A percentile compares a stretch with the other conserved stretches of the same genome.
Evolutionary conservation across 164 flowering plant species (phyloP).

Genomic region (Aristolochia fimbriata): DNA sequence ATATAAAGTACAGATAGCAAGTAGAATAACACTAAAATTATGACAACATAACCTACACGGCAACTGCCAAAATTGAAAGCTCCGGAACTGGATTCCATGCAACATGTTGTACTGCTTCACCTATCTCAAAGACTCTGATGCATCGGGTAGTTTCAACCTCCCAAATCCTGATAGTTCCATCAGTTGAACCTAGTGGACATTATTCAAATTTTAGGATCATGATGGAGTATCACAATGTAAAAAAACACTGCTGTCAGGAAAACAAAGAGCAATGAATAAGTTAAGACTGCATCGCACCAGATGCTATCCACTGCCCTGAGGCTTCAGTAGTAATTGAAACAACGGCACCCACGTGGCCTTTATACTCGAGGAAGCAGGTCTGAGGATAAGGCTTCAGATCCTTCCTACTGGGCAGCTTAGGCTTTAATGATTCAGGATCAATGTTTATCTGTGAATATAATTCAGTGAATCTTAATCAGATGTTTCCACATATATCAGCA

Average conservation of each 20-base stretch:
- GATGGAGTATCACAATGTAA: neutral
- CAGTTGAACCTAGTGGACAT: constrained; percentile 52
- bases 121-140: constrained; percentile 58
- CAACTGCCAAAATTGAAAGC: constrained; percentile 66
- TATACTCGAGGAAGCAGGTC: constrained; percentile 78
- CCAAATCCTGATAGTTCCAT: constrained; percentile 93
- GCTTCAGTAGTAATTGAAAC: constrained; percentile 56
- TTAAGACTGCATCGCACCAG: constrained; percentile 37
- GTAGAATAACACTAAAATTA: neutral
- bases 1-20: neutral
- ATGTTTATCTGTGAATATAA: constrained; percentile 54
- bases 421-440: constrained; percentile 91
- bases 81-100: constrained; percentile 86
- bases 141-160: constrained; percentile 92
- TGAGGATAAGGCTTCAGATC: constrained; percentile 88
- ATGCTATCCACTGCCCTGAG: constrained; percentile 88
- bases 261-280: neutral
- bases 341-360: constrained; percentile 78
- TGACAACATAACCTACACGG: constrained; percentile 36
- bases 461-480: neutral
- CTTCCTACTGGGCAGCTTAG: constrained; percentile 79
- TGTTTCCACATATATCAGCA: neutral
- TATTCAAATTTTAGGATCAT: constrained; percentile 4
- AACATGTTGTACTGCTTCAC: constrained; percentile 55
- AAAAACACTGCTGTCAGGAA: neutral